phyloP scores from a whole-genome alignment of 1,139 yeast species.

The Yamadazyma atlantica region DNA sequence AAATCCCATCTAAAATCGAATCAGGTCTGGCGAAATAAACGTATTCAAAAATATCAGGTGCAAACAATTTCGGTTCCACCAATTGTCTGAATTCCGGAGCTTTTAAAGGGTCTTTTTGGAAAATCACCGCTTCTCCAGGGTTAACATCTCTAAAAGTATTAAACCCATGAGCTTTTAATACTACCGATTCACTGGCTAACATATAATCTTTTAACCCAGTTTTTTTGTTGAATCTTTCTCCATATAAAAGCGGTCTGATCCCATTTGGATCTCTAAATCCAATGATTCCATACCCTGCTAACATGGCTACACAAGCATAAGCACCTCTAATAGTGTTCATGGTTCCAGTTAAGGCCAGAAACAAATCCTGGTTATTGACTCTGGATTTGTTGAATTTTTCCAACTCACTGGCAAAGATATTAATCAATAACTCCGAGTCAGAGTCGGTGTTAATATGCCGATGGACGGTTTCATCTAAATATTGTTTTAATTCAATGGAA shows the following conservation, averaged over 20 bases:
- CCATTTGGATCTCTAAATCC: constrained; percentile 98
- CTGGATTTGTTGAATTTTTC: constrained; percentile 91
- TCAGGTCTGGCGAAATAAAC: constrained; percentile 98
- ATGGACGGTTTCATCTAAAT: constrained; percentile 90
- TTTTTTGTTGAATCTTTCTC: constrained; percentile 66
- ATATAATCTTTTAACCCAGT: constrained; percentile 86
- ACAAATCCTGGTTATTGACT: constrained; percentile 87
- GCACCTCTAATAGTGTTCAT: constrained; percentile 86
- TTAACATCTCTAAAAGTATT: constrained; percentile 72
- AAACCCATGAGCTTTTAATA: constrained; percentile 90
- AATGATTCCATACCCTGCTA: constrained; percentile 93
- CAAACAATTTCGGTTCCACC: constrained; percentile 71
- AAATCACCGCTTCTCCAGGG: constrained; percentile 97
- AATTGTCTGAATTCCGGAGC: constrained; percentile 85
- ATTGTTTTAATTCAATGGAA: constrained; percentile 70
- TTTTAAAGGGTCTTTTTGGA: constrained; percentile 55
- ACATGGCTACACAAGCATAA: constrained; percentile 90
- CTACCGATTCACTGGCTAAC: constrained; percentile 96
- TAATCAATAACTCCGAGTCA: constrained; percentile 86
- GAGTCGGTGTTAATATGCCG: constrained; percentile 97
- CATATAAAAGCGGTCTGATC: constrained; percentile 84
- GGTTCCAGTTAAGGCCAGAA: constrained; percentile 81
- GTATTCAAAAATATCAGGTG: constrained; percentile 96
- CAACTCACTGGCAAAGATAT: constrained; percentile 87
- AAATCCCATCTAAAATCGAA: constrained; percentile 90